Evolutionary conservation across 192 early-diverging fungal species (phyloP).

Genomic region (Rhizoclosmatium sp.): DNA sequence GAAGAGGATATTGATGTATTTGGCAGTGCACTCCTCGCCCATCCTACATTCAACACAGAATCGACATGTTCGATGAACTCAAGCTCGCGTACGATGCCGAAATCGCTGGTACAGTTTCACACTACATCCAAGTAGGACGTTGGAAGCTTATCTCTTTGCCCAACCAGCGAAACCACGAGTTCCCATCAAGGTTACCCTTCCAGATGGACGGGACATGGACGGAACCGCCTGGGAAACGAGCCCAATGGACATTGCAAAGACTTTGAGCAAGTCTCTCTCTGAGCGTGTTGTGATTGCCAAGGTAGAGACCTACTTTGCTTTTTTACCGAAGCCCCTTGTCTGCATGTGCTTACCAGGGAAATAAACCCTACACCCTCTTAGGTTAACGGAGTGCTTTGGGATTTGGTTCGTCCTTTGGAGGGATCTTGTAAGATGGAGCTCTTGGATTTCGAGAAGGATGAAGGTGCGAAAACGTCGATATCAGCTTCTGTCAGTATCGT

Average conservation of each 20-base stretch:
- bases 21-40: conserved; percentile 68
- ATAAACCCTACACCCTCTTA: neutral
- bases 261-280: conserved; percentile 87
- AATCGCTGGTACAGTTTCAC: conserved; percentile 57
- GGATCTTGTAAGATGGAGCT: conserved; percentile 81
- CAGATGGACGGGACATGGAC: conserved; percentile 82
- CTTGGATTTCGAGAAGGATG: conserved; percentile 92
- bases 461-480: conserved; percentile 57
- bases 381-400: conserved; percentile 87
- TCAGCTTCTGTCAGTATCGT: conserved; percentile 14
- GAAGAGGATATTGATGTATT: neutral
- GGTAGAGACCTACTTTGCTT: conserved; percentile 46
- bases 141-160: neutral
- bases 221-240: conserved; percentile 94
- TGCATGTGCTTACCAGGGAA: neutral
- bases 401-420: conserved; percentile 89
- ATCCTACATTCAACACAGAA: conserved; percentile 80
- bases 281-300: conserved; percentile 95
- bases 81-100: conserved; percentile 71
- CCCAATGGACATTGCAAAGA: conserved; percentile 88
- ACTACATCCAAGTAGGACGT: no score
- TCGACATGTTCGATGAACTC: conserved; percentile 81
- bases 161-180: conserved; percentile 51
- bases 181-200: conserved; percentile 78
- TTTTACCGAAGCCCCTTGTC: neutral